Conservation (phyloP, 176 grass and related monocot species). For the Cocos nucifera region DNA sequence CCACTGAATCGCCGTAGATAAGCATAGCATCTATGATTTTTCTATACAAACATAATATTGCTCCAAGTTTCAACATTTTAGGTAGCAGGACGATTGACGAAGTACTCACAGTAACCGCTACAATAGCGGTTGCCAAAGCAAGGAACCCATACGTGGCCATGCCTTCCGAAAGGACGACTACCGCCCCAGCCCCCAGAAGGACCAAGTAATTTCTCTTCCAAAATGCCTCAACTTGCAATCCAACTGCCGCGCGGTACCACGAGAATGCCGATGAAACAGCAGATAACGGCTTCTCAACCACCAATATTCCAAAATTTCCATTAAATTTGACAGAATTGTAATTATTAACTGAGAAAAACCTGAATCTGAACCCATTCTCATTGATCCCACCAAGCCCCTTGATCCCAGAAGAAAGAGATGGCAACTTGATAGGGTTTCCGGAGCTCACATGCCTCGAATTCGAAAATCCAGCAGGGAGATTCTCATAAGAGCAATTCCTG, state of each 20-base stretch:
- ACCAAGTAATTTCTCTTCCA: slow-evolving; percentile 82
- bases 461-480: slow-evolving; percentile 3
- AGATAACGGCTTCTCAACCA: slow-evolving; percentile 41
- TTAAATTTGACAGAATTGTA: slow-evolving; percentile 14
- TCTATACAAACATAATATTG: no score
- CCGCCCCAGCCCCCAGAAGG: slow-evolving; percentile 45
- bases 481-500: neutral
- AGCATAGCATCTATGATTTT: no score
- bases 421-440: slow-evolving; percentile 19
- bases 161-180: slow-evolving; percentile 79
- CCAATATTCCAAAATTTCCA: slow-evolving; percentile 18
- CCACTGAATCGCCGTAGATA: no score
- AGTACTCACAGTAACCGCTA: slow-evolving; percentile 65
- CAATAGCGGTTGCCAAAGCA: slow-evolving; percentile 76
- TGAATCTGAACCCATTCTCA: neutral
- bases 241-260: slow-evolving; percentile 52
- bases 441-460: slow-evolving; percentile 17
- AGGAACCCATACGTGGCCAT: slow-evolving; percentile 98
- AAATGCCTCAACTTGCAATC: slow-evolving; percentile 82
- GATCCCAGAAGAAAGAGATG: slow-evolving; percentile 41
- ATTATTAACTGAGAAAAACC: slow-evolving; percentile 14
- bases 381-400: slow-evolving; percentile 39
- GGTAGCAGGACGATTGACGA: neutral
- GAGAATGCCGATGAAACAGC: slow-evolving; percentile 26
- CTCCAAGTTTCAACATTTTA: no score